phyloP scores from a whole-genome alignment of 164 flowering plant genomes.

The Magnolia officinalis region DNA sequence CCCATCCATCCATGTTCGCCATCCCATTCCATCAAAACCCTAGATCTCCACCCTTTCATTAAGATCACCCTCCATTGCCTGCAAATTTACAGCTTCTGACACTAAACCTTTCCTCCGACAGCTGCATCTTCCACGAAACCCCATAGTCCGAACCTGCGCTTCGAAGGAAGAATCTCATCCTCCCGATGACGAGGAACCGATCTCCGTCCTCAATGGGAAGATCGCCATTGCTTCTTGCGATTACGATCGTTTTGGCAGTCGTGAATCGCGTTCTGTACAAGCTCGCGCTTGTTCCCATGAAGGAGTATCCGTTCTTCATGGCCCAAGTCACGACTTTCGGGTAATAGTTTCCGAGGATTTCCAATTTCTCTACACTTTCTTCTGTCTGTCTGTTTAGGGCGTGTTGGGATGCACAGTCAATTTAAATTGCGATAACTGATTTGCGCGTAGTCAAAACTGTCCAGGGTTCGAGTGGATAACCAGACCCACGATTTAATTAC shows the following conservation, averaged over 20 bases:
- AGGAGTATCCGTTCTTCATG: constrained; percentile 75
- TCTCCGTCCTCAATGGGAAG: not conserved
- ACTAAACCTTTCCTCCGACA: not conserved
- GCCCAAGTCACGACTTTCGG: constrained; percentile 86
- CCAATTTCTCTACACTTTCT: not conserved
- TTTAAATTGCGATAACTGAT: not conserved
- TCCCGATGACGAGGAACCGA: constrained; percentile 5
- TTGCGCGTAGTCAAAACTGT: too few species aligned
- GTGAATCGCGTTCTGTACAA: constrained; percentile 84
- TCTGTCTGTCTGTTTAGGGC: not conserved
- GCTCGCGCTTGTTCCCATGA: constrained; percentile 96
- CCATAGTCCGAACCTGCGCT: constrained; percentile 22
- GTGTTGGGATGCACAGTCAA: not conserved
- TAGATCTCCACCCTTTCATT: not conserved
- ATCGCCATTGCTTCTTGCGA: constrained; percentile 42
- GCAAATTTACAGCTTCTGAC: not conserved
- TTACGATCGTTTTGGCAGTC: constrained; percentile 51
- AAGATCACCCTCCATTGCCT: not conserved
- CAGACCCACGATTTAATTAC: not conserved
- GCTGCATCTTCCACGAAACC: constrained; percentile 1
- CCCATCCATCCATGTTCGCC: constrained; percentile 4
- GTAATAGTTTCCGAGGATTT: constrained; percentile 25
- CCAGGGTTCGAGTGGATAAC: not conserved
- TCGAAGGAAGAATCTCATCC: constrained; percentile 14
- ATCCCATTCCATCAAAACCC: constrained; percentile 11